Conservation (phyloP, 768 basidiomycete genomes). For the Agrocybe pediades region DNA sequence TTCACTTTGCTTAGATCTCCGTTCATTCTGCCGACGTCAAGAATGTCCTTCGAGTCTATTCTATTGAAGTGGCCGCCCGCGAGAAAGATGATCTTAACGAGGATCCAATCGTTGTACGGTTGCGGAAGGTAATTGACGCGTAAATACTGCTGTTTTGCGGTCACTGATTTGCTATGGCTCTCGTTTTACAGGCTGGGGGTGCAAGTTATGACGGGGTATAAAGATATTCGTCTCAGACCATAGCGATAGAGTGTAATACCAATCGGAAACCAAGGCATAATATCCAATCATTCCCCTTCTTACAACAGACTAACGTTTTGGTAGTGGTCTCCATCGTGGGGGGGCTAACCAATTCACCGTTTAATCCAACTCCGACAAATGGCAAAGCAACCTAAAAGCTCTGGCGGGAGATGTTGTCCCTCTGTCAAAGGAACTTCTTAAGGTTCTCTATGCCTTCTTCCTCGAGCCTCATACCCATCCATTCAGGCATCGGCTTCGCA, state of each 20-base stretch:
- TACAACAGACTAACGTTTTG: neutral
- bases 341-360: neutral
- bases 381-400: neutral
- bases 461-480: constrained; percentile 86
- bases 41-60: constrained; percentile 70
- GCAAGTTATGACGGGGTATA: constrained; percentile 88
- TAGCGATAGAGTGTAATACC: constrained; percentile 14
- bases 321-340: neutral
- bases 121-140: constrained; percentile 69
- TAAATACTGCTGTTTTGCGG: constrained; percentile 14
- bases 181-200: constrained; percentile 68
- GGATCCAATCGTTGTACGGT: constrained; percentile 77
- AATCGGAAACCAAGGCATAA: constrained; percentile 13
- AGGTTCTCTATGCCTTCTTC: constrained; percentile 67
- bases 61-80: constrained; percentile 86
- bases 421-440: constrained; percentile 41
- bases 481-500: constrained; percentile 81
- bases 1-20: constrained; percentile 64
- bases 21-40: constrained; percentile 92
- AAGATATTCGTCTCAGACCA: constrained; percentile 17
- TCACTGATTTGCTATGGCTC: constrained; percentile 17
- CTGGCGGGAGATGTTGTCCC: neutral
- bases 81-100: constrained; percentile 86
- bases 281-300: neutral
- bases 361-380: neutral